phyloP scores from a whole-genome alignment of 345 rosid species.

The Lenwebbia sp. region DNA sequence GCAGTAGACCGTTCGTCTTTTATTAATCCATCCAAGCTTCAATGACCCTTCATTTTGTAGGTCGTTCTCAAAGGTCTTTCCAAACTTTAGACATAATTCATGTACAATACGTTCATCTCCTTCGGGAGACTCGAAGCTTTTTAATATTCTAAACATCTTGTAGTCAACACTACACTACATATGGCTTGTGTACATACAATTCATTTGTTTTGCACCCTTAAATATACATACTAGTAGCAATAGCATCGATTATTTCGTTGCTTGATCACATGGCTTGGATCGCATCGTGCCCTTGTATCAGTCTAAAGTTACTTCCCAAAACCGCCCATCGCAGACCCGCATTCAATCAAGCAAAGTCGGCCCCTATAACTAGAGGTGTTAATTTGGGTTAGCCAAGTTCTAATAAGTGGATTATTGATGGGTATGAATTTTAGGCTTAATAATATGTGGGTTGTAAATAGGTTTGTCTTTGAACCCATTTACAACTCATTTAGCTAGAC shows the following conservation, averaged over 20 bases:
- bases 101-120: not conserved
- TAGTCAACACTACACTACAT: not conserved
- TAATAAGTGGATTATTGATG: no score
- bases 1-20: not conserved
- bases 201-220: not conserved
- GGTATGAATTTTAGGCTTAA: no score
- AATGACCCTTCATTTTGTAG: not conserved
- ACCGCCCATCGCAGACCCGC: no score
- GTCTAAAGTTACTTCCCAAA: not conserved
- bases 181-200: not conserved
- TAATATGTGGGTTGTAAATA: no score
- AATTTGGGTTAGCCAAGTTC: no score
- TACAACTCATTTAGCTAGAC: no score
- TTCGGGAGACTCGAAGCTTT: not conserved
- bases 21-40: not conserved
- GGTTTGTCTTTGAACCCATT: no score
- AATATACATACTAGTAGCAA: not conserved
- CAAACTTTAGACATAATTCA: not conserved
- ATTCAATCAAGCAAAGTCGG: not conserved
- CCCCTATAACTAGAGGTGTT: not conserved
- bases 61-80: not conserved
- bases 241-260: not conserved
- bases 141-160: rapidly evolving
- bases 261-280: not conserved
- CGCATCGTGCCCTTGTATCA: rapidly evolving